Base-by-base conservation (phyloP, 768 basidiomycete species). In the Tylopilus plumbeoviolaceoides region DNA sequence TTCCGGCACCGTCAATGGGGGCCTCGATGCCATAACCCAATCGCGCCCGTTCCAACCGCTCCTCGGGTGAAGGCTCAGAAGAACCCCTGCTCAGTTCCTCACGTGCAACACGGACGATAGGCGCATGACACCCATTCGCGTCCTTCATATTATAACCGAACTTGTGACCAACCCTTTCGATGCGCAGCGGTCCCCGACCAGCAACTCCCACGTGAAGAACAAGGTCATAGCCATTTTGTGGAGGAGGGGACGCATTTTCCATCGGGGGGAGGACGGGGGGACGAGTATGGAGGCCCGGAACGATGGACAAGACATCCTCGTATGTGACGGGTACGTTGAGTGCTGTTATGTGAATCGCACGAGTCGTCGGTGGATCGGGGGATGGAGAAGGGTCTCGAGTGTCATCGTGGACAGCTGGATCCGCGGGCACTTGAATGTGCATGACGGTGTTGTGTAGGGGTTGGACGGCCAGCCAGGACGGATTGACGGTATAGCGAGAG, bases 181-280 rank as follows among this genome's bases (percentile, higher is more conserved):
- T 76, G 20, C 82, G 73, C 48, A 87, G 60, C 0, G 80, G 76
- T 0, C 86, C 86, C 12, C 82, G 75, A 15, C 81, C 80, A 6
- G 83, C 85, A 18, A 84, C 81, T 4, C 86, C 86, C 27, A 88
- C 74, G 59, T 88, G 86, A 59, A 87, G 79, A 48, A 87, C 78
- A 59, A 88, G 80, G 62, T 87, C 85, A 59, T 82, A 87, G 12
- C 82, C 83, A 47, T 69, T 70, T 18, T 67, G 64, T 21, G 75
- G 74, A 23, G 75, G 56, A 23, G 76, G 65, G 27, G 70, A 71
- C 17, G 64, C 68, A n/a, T 73, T 66, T 7, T 69, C 65, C 4
- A 76, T 72, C 0, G 75, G 62, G 18, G 79, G 72, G 8, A 77
- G 63, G 25, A 64, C 50, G 9, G 85, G 85, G 1, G 86, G 85